Percentiles rank a stretch among this genome's conserved stretches.
phyloP scores from a whole-genome alignment of 108 stramenopile genomes.

The Parietichytrium sp. region DNA sequence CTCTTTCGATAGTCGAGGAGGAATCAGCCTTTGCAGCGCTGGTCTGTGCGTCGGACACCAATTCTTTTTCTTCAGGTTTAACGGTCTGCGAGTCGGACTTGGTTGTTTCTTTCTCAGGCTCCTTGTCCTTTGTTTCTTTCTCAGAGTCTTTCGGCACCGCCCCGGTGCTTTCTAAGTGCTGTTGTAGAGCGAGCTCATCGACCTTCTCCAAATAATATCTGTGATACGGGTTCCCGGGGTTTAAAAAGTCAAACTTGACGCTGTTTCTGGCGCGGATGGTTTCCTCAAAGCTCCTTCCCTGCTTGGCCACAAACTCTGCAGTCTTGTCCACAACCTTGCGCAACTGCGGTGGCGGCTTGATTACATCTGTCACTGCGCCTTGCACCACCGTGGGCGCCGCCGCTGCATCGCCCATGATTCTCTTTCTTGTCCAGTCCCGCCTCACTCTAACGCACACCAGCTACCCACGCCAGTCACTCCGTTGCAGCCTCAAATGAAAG shows the following conservation, averaged over 20 bases:
- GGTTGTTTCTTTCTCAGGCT: too few relatives aligned
- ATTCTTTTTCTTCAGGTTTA: too few relatives aligned
- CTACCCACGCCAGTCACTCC: too few relatives aligned
- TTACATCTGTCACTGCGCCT: neutral
- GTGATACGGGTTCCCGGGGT: slow-evolving; percentile 15
- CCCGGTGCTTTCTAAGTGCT: neutral
- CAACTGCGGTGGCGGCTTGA: slow-evolving; percentile 26
- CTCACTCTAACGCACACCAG: too few relatives aligned
- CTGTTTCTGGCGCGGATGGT: slow-evolving; percentile 3
- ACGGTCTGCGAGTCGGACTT: too few relatives aligned
- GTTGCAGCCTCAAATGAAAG: too few relatives aligned
- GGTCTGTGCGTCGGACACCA: too few relatives aligned
- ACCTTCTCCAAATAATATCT: slow-evolving; percentile 26
- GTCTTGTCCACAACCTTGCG: slow-evolving; percentile 18
- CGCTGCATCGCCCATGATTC: too few relatives aligned
- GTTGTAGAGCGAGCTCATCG: slow-evolving; percentile 13
- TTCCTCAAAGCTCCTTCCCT: neutral
- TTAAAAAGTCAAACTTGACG: slow-evolving; percentile 30
- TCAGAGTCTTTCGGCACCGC: neutral
- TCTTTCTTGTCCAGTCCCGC: too few relatives aligned
- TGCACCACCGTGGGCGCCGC: neutral
- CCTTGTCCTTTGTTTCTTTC: too few relatives aligned
- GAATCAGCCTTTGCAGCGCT: too few relatives aligned
- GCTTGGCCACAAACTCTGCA: slow-evolving; percentile 29
- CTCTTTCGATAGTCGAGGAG: neutral